Percentiles rank a stretch among this genome's conserved stretches.
Conservation (phyloP, 2,329 filamentous ascomycete species). For the Albophoma yamanashiensis region DNA sequence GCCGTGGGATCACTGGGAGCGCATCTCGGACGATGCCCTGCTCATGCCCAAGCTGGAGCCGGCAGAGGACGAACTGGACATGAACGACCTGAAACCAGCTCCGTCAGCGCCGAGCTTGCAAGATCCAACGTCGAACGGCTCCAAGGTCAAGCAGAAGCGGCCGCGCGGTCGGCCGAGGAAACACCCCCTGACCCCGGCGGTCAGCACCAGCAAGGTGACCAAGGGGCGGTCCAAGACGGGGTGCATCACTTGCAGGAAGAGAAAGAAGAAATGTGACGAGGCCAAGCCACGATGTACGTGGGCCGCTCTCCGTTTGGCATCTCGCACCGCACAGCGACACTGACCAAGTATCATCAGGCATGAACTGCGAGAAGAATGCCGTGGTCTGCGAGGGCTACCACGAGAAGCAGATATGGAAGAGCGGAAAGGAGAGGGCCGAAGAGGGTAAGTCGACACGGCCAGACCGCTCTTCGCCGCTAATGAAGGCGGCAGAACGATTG, state of each 20-base stretch:
- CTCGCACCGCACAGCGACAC: background rate
- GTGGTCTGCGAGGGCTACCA: constrained; percentile 87
- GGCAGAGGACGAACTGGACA: constrained; percentile 42
- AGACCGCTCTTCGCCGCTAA: constrained; percentile 3
- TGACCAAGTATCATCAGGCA: constrained; percentile 36
- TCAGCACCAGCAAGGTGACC: constrained; percentile 55
- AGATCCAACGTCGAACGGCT: constrained; percentile 10
- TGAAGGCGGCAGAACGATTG: constrained; percentile 30
- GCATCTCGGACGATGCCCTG: constrained; percentile 31
- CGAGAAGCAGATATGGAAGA: constrained; percentile 78
- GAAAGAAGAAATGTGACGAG: constrained; percentile 66
- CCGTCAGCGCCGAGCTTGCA: constrained; percentile 11
- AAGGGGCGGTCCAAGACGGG: constrained; percentile 67
- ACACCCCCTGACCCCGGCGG: constrained; percentile 53
- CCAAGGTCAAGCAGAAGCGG: constrained; percentile 42
- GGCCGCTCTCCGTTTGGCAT: background rate
- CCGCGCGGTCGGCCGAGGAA: constrained; percentile 76
- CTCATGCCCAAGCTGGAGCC: constrained; percentile 47
- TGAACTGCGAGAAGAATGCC: constrained; percentile 89
- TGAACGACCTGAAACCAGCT: constrained; percentile 39
- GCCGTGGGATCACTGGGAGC: constrained; percentile 42
- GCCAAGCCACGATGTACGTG: constrained; percentile 51
- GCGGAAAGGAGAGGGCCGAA: constrained; percentile 66
- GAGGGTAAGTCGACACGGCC: constrained; percentile 38
- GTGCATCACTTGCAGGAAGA: constrained; percentile 55